Conservation (phyloP, 495 filamentous ascomycete species). For the Entonaema liquescens region DNA sequence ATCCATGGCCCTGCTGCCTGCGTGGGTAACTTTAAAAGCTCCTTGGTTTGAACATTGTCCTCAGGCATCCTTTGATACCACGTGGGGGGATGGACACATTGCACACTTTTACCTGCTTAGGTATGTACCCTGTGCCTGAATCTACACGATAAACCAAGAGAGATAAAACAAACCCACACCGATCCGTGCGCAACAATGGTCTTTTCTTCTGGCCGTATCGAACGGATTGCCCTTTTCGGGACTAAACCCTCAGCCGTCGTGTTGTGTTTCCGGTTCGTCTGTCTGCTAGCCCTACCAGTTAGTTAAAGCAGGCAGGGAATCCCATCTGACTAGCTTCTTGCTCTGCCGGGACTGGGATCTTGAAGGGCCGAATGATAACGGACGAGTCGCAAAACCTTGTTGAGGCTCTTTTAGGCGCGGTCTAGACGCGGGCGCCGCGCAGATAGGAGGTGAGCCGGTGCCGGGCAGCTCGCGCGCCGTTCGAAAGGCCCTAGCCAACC, state of each 20-base stretch:
- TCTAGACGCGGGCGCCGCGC: slow-evolving; percentile 31
- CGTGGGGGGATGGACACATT: neutral
- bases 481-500: slow-evolving; percentile 15
- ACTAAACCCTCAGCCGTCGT: slow-evolving; percentile 15
- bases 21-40: slow-evolving; percentile 9
- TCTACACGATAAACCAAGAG: neutral
- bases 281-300: slow-evolving; percentile 3
- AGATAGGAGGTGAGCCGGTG: slow-evolving; percentile 3
- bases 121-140: neutral
- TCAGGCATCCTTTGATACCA: neutral
- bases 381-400: slow-evolving; percentile 33
- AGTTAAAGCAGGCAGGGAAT: slow-evolving; percentile 27
- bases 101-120: neutral
- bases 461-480: slow-evolving; percentile 10
- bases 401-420: slow-evolving; percentile 40
- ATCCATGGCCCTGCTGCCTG: neutral
- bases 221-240: slow-evolving; percentile 34
- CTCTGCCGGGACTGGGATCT: slow-evolving; percentile 14
- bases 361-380: slow-evolving; percentile 36
- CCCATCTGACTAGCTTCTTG: neutral
- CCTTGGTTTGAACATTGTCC: neutral
- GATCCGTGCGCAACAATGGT: slow-evolving; percentile 13
- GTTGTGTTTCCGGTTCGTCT: slow-evolving; percentile 19
- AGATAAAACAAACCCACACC: slow-evolving; percentile 16
- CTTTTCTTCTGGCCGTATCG: neutral